A percentile compares a stretch with the other conserved stretches of the same genome.
Evolutionary conservation across 345 rosid genomes (phyloP).

Genomic region (Limnanthes douglasii): DNA sequence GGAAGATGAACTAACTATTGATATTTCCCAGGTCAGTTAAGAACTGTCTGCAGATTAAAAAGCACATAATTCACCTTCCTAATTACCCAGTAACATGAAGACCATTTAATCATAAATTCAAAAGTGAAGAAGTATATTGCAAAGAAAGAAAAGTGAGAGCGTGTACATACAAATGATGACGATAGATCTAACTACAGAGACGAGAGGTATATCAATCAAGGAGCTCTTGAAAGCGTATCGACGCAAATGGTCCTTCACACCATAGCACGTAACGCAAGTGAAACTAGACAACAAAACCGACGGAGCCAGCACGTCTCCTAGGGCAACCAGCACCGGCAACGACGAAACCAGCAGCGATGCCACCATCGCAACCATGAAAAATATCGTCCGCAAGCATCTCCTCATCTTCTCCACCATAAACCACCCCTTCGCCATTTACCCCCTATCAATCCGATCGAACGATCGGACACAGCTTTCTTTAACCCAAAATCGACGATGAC

Average conservation of each 20-base stretch:
- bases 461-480: not conserved
- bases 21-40: too few relatives aligned
- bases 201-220: slow-evolving; percentile 68
- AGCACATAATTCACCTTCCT: too few relatives aligned
- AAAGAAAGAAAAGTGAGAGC: not conserved
- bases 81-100: too few relatives aligned
- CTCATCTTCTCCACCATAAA: slow-evolving; percentile 45
- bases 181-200: slow-evolving; percentile 75
- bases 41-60: too few relatives aligned
- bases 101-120: too few relatives aligned
- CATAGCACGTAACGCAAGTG: slow-evolving; percentile 54
- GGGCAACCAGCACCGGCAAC: slow-evolving; percentile 68
- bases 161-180: slow-evolving; percentile 43
- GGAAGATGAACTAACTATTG: too few relatives aligned
- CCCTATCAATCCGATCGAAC: not conserved
- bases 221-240: slow-evolving; percentile 68
- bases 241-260: slow-evolving; percentile 40
- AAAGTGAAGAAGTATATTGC: too few relatives aligned
- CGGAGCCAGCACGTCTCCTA: slow-evolving; percentile 52
- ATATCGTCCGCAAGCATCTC: slow-evolving; percentile 52
- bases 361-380: slow-evolving; percentile 89
- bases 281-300: slow-evolving; percentile 59
- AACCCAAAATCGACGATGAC: not conserved
- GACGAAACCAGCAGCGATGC: slow-evolving; percentile 70
- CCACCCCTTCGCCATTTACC: slow-evolving; percentile 26